Conservation (phyloP, 305 asterid species). For the Fraxinus floribunda region DNA sequence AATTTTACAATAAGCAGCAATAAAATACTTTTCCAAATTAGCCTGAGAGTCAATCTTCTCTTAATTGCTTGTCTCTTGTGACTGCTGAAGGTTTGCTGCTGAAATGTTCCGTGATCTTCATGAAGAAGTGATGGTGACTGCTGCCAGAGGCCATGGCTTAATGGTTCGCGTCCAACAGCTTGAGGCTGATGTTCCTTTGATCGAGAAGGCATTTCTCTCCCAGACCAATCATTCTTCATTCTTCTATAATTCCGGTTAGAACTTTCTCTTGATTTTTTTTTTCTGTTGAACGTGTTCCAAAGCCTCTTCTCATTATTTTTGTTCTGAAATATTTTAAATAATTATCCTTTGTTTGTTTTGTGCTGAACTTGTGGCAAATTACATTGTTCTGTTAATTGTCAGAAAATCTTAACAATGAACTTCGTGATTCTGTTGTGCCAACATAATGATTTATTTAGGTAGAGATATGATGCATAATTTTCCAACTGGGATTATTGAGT, state of each 20-base stretch:
- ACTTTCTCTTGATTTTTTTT: constrained; percentile 3
- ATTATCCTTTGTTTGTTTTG: constrained; percentile 9
- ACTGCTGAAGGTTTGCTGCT: constrained; percentile 85
- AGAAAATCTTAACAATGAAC: not conserved
- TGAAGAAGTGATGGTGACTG: constrained; percentile 84
- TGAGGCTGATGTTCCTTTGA: constrained; percentile 70
- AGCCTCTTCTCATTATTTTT: too few relatives aligned
- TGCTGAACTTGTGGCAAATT: not conserved
- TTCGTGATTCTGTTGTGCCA: not conserved
- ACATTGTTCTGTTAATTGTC: too few relatives aligned
- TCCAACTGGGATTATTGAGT: not conserved
- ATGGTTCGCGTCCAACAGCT: constrained; percentile 82
- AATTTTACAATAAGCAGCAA: not conserved
- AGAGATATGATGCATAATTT: not conserved
- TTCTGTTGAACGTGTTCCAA: constrained; percentile 15
- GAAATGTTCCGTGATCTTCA: constrained; percentile 89
- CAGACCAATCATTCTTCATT: constrained; percentile 82
- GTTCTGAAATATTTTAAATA: too few relatives aligned
- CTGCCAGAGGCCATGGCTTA: constrained; percentile 88
- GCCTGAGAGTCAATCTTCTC: not conserved
- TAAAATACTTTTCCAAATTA: not conserved
- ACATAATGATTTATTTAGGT: not conserved
- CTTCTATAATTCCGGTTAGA: constrained; percentile 67
- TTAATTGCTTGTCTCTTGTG: constrained; percentile 23
- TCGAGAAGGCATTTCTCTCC: constrained; percentile 82